Conservation (phyloP, 495 filamentous ascomycete species). For the Poronia punctata region DNA sequence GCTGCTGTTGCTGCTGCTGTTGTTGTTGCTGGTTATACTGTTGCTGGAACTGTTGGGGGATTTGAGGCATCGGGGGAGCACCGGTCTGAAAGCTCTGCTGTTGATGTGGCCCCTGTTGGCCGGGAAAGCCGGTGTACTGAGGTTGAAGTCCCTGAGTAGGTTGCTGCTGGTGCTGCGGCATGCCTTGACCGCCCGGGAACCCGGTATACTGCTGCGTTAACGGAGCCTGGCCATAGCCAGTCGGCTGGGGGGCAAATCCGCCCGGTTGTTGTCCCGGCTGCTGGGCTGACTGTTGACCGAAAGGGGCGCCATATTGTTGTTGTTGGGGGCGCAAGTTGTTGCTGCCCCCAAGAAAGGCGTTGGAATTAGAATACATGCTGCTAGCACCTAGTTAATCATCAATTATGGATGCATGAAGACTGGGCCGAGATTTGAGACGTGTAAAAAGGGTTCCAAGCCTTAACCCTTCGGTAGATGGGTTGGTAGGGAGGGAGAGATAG, state of each 20-base stretch:
- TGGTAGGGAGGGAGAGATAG: not conserved
- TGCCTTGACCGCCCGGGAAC: conserved; percentile 42
- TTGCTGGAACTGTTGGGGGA: conserved; percentile 46
- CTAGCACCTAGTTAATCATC: not conserved
- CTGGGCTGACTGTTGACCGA: conserved; percentile 54
- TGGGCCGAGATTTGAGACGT: too few species aligned
- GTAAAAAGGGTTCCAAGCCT: too few species aligned
- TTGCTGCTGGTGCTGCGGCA: conserved; percentile 41
- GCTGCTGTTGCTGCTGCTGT: conserved; percentile 38
- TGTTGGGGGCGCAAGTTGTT: conserved; percentile 65
- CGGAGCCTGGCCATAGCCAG: conserved; percentile 50
- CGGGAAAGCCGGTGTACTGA: conserved; percentile 51
- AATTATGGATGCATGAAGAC: not conserved
- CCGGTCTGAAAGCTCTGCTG: conserved; percentile 43
- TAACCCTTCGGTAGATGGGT: conserved; percentile 8
- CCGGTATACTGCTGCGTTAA: conserved; percentile 59
- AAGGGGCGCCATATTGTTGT: conserved; percentile 52
- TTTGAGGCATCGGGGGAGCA: conserved; percentile 49
- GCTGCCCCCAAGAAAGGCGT: conserved; percentile 71
- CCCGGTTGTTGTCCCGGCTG: conserved; percentile 53
- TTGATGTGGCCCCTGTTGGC: conserved; percentile 31
- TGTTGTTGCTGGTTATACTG: conserved; percentile 36
- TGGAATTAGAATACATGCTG: conserved; percentile 82
- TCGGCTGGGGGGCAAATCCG: conserved; percentile 53
- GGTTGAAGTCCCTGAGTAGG: conserved; percentile 48